Evolutionary conservation across 2,329 filamentous ascomycete species (phyloP).

Genomic region (Mycocentrospora acerina): DNA sequence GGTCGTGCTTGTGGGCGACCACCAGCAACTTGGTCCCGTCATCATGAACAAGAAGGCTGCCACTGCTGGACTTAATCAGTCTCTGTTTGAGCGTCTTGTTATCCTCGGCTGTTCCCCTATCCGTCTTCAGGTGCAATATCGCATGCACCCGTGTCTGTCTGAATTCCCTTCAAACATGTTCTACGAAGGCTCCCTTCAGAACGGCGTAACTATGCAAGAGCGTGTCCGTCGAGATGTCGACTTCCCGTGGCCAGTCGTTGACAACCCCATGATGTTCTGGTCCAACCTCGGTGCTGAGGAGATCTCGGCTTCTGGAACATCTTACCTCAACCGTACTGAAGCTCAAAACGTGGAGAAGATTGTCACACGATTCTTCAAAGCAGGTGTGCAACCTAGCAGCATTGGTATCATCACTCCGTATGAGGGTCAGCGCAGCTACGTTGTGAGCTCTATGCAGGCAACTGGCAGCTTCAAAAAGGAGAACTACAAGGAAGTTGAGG

Average conservation of each 20-base stretch:
- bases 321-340: conserved; percentile 96
- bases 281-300: conserved; percentile 97
- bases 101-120: conserved; percentile 89
- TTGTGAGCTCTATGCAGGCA: conserved; percentile 99
- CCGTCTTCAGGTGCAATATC: conserved; percentile 93
- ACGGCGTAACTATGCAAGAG: conserved; percentile 88
- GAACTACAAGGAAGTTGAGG: conserved; percentile 96
- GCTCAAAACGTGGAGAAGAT: conserved; percentile 98
- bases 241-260: conserved; percentile 93
- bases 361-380: conserved; percentile 97
- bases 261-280: conserved; percentile 99
- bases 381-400: conserved; percentile 86
- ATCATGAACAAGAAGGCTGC: conserved; percentile 99
- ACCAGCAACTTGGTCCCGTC: conserved; percentile 95
- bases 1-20: conserved; percentile 96
- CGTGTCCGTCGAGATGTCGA: conserved; percentile 90
- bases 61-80: conserved; percentile 95
- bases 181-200: conserved; percentile 95
- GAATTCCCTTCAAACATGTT: conserved; percentile 99
- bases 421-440: conserved; percentile 96
- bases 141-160: conserved; percentile 97
- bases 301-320: conserved; percentile 95
- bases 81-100: conserved; percentile 95
- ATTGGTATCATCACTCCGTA: conserved; percentile 99
- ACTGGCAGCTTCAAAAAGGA: conserved; percentile 98